These are phyloP conservation scores for Paramecium pentaurelia DNA, from an alignment of 73 alveolate genomes.

Conservation along the genomic window DNA sequence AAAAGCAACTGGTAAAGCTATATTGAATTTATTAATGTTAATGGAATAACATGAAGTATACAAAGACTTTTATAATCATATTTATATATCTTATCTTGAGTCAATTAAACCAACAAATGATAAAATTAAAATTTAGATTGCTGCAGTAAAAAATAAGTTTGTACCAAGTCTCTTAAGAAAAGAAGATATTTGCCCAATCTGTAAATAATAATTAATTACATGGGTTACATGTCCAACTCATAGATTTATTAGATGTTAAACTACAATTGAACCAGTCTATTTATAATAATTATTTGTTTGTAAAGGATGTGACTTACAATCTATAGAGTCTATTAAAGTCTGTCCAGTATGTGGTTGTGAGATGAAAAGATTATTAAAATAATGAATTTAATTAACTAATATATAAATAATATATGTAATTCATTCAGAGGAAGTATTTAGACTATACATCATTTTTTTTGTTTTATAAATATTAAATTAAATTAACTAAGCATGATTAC, in stretches of 20 bases:
- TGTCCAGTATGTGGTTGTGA: constrained; percentile 1
- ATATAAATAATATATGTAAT: neutral
- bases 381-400: neutral
- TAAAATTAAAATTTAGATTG: neutral
- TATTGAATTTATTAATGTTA: neutral
- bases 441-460: neutral
- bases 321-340: neutral
- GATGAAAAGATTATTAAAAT: neutral
- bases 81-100: neutral
- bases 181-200: neutral
- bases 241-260: neutral
- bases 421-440: neutral
- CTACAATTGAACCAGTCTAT: neutral
- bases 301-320: neutral
- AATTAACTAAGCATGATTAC: neutral
- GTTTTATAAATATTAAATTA: no score
- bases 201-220: neutral
- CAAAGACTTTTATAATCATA: neutral
- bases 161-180: neutral
- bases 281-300: neutral
- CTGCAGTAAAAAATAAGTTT: neutral
- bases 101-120: neutral
- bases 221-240: constrained; percentile 9
- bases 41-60: neutral
- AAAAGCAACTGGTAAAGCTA: neutral